These are phyloP conservation scores for Pichia phayaonensis DNA, from an alignment of 805 yeast species.

Conservation along the genomic window DNA sequence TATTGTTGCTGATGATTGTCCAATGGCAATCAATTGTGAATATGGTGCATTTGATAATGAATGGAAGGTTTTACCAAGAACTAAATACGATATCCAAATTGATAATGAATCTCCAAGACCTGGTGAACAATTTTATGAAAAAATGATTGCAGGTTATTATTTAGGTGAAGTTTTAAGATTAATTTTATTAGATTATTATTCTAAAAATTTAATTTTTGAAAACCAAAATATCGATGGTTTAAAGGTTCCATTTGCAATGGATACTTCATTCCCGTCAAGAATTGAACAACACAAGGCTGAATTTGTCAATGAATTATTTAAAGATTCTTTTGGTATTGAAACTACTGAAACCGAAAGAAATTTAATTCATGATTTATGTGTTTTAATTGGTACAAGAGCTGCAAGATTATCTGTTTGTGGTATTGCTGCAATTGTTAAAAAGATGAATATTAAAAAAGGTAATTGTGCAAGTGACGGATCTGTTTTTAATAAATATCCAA, in stretches of 20 bases:
- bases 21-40: conserved; percentile 97
- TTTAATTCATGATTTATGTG: conserved; percentile 74
- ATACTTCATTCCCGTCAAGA: conserved; percentile 80
- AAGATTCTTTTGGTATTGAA: conserved; percentile 46
- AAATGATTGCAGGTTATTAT: conserved; percentile 96
- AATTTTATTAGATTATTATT: conserved; percentile 63
- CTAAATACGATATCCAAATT: conserved; percentile 73
- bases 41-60: conserved; percentile 97
- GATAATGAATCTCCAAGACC: conserved; percentile 92
- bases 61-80: conserved; percentile 76
- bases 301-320: conserved; percentile 65
- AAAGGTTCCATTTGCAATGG: conserved; percentile 63
- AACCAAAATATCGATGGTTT: conserved; percentile 61
- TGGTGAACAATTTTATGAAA: conserved; percentile 91
- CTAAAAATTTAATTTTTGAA: conserved; percentile 58
- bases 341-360: conserved; percentile 75
- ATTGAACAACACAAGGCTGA: conserved; percentile 84
- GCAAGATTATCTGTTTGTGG: conserved; percentile 92
- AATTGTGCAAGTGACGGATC: conserved; percentile 98
- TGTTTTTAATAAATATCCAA: conserved; percentile 89
- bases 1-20: conserved; percentile 44
- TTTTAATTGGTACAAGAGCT: conserved; percentile 84
- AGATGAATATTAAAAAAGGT: conserved; percentile 68
- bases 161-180: conserved; percentile 87
- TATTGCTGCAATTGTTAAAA: conserved; percentile 86